A percentile compares a stretch with the other conserved stretches of the same genome.
Conservation (phyloP, 2,329 filamentous ascomycete species). For the Fulvia fulva region DNA sequence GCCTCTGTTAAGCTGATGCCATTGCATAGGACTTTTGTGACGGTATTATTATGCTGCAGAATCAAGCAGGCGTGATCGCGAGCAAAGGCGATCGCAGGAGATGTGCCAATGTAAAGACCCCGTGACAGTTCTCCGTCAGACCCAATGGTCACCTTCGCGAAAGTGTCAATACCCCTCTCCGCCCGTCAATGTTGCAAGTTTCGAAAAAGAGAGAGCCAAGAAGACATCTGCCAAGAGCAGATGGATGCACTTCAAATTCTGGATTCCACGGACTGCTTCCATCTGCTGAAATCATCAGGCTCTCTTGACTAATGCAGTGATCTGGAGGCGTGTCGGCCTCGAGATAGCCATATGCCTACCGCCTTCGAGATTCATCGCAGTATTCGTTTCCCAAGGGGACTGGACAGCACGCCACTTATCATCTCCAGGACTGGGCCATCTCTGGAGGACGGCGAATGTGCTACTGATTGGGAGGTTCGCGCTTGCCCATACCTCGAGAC, state of each 20-base stretch:
- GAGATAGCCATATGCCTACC: not conserved
- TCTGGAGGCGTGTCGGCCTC: not conserved
- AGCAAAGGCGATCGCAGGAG: not conserved
- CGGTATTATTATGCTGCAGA: not conserved
- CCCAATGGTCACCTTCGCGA: too few species aligned
- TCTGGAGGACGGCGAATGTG: too few species aligned
- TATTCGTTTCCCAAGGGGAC: too few species aligned
- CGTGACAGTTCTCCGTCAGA: not conserved
- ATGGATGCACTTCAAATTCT: not conserved
- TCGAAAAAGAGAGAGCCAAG: not conserved
- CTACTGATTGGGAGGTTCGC: too few species aligned
- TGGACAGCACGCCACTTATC: too few species aligned
- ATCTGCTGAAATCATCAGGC: not conserved
- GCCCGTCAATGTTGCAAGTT: not conserved
- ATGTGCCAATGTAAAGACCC: not conserved
- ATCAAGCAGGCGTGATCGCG: not conserved
- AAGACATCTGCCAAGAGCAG: not conserved
- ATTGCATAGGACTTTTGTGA: not conserved
- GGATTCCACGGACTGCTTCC: not conserved
- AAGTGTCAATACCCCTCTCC: not conserved
- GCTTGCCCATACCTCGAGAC: too few species aligned
- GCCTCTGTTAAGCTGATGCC: too few species aligned
- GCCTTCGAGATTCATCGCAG: not conserved
- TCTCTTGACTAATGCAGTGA: not conserved
- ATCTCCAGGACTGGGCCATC: too few species aligned